Base-by-base conservation (phyloP, 2,329 filamentous ascomycete genomes). In the Spiromastix sp. region DNA sequence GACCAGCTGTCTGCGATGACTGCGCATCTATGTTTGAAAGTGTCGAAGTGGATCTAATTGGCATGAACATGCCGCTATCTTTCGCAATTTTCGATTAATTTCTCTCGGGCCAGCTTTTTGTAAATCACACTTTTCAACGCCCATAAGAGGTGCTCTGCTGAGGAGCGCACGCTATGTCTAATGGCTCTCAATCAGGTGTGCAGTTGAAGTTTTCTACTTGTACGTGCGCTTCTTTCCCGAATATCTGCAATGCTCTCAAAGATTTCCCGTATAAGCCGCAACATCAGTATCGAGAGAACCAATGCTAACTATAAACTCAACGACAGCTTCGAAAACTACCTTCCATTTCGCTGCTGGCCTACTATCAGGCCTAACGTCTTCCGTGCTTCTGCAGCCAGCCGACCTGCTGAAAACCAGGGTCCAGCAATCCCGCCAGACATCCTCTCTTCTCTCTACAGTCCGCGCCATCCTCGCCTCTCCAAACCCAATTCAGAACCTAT, bases 361-460 rank as follows among this genome's bases (percentile, higher is more conserved):
- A 37, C 76, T 77, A 51, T 95, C 87, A 5, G 91, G 91, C 50
- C 72, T 93, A 33, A 74, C 85, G 45, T 91, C 86, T 34, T 87
- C 91, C 37, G 78, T 93, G 40, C 77, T 96, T 37, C 74, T 98
- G 11, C 91, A 98, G 60, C 91, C 91, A 17, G 82, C 91, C 51
- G 91, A 98, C 62, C 79, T 98, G 3, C 77, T 98, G 56, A 98
- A 98, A 63, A 98, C 91, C 19, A 81, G 91, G 30, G 79, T 96
- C 26, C 91, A 98, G 57, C 91, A 96, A 60, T 85, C 84, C 21
- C 77, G 77, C 32, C 44, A 60, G 40, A 71, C 74, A 28, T 72
- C 74, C 45, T 77, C 85, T 2, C 73, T 96, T 38, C 59, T 74
- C 35, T 64, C 68, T 16, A 82, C 81, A 12, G 66, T 93, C 41